phyloP scores from a whole-genome alignment of 2,329 filamentous ascomycete species.

The Ceratocystis harringtonii region DNA sequence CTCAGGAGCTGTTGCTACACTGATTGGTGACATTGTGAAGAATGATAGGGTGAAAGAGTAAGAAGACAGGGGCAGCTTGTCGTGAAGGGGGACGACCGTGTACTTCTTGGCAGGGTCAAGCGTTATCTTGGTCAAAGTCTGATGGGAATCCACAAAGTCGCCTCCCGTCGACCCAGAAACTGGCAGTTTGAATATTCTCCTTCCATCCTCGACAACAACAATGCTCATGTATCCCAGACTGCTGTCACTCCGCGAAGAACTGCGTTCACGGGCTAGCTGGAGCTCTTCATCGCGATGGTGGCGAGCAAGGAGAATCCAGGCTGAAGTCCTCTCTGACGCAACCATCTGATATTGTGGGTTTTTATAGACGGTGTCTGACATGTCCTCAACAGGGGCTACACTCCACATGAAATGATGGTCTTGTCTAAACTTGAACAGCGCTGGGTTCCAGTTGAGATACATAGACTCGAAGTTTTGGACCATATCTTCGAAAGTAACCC shows the following conservation, averaged over 20 bases:
- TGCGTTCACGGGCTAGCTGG: conserved; percentile 27
- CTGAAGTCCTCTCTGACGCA: conserved; percentile 40
- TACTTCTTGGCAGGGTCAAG: conserved; percentile 29
- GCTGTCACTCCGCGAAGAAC: conserved; percentile 18
- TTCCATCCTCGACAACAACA: conserved; percentile 60
- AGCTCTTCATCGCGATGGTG: conserved; percentile 64
- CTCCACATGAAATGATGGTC: conserved; percentile 87
- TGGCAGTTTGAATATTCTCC: conserved; percentile 59
- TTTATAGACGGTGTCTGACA: conserved; percentile 42
- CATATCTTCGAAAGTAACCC: conserved; percentile 80
- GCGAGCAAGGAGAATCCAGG: conserved; percentile 76
- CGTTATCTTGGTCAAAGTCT: conserved; percentile 63
- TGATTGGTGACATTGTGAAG: conserved; percentile 52
- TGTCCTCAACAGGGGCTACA: conserved; percentile 33
- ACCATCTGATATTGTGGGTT: conserved; percentile 60
- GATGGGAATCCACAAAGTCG: conserved; percentile 86
- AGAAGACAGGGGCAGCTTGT: conserved; percentile 54
- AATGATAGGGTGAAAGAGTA: conserved; percentile 82
- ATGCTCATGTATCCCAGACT: conserved; percentile 74
- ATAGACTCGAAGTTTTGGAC: conserved; percentile 88
- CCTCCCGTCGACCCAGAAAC: conserved; percentile 51
- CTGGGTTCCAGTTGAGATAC: conserved; percentile 94
- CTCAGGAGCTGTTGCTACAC: conserved; percentile 46
- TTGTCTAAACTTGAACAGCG: conserved; percentile 63
- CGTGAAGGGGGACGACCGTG: conserved; percentile 58